A percentile compares a stretch with the other conserved stretches of the same genome.
Conservation (phyloP, 23 red algal genomes). For the Gracilaria domingensis region DNA sequence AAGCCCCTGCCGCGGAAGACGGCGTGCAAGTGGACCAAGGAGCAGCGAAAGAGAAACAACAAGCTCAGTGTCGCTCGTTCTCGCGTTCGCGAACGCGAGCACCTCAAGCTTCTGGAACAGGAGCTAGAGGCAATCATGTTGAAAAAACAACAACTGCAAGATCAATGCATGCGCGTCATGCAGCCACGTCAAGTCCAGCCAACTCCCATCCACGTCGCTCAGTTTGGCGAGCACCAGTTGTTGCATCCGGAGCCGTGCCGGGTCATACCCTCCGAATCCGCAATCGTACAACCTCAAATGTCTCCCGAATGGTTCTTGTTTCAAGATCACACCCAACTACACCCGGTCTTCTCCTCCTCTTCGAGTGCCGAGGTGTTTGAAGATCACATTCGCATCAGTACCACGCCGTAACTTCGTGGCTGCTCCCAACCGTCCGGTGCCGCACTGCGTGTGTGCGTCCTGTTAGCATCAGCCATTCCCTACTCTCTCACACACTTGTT, state of each 20-base stretch:
- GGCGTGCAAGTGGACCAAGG: constrained; percentile 3
- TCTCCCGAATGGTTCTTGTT: too few species aligned
- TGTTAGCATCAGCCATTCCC: too few species aligned
- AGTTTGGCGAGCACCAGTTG: background rate
- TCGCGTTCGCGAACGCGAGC: background rate
- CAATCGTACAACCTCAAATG: too few species aligned
- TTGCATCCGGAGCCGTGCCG: background rate
- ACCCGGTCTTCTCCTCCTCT: too few species aligned
- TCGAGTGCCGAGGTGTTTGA: too few species aligned
- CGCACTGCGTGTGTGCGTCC: too few species aligned
- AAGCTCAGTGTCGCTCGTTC: constrained; percentile 14
- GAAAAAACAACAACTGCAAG: background rate
- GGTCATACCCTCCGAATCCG: too few species aligned
- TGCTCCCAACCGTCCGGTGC: too few species aligned
- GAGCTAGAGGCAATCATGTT: background rate
- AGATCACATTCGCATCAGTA: too few species aligned
- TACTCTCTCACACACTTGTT: too few species aligned
- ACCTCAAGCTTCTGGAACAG: background rate
- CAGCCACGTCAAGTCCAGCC: background rate
- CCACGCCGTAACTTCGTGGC: too few species aligned
- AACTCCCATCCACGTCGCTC: background rate
- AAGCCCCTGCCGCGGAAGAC: background rate
- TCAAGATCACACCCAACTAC: too few species aligned
- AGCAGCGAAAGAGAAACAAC: background rate
- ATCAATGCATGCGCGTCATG: background rate